Evolutionary conservation across 495 filamentous ascomycete species (phyloP).

Genomic region (Rostrohypoxylon terebratum): DNA sequence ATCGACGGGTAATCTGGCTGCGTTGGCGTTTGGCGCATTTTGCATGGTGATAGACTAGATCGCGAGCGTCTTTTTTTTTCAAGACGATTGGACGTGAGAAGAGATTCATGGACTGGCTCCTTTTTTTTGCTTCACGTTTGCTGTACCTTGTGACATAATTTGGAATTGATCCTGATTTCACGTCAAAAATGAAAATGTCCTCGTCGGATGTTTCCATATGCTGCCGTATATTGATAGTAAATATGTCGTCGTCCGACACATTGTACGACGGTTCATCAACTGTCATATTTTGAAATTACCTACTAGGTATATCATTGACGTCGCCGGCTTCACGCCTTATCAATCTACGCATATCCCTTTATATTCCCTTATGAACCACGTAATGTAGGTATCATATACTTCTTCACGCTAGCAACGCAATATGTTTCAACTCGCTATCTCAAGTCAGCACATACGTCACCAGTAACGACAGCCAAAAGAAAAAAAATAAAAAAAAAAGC

Average conservation of each 20-base stretch:
- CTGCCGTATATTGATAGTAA: neutral
- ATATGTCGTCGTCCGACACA: neutral
- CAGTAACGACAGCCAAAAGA: neutral
- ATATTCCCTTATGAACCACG: too few relatives aligned
- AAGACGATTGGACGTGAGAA: constrained; percentile 5
- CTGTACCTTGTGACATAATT: neutral
- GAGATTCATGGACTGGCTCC: constrained; percentile 45
- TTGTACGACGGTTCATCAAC: neutral
- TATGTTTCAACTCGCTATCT: constrained; percentile 45
- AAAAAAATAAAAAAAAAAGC: neutral
- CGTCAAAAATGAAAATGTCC: too few relatives aligned
- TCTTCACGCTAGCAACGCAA: constrained; percentile 38
- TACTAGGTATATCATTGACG: neutral
- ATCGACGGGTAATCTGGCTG: constrained; percentile 9
- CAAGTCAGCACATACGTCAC: constrained; percentile 8
- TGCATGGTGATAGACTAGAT: constrained; percentile 21
- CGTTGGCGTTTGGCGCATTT: constrained; percentile 38
- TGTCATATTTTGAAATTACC: neutral
- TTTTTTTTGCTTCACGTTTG: constrained; percentile 16
- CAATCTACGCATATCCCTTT: neutral
- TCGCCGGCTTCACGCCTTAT: neutral
- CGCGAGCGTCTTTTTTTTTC: neutral
- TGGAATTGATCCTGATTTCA: neutral
- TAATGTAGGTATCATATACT: neutral
- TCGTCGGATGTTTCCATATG: neutral